Base-by-base conservation (phyloP, 1,284 basidiomycete genomes). In the Ustilago xerochloae region DNA sequence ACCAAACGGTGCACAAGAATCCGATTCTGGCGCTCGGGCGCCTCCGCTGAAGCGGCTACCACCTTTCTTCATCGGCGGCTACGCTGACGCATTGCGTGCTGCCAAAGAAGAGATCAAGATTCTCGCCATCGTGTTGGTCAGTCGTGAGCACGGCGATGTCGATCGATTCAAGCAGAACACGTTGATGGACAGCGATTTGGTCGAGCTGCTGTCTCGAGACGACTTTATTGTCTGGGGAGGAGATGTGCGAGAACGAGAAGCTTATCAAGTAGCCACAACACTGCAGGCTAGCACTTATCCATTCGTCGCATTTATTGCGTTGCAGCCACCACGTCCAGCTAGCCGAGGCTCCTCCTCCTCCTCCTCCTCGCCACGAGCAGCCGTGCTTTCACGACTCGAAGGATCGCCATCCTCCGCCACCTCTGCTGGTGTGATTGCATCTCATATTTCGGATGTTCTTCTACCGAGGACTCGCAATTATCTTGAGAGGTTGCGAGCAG, bases 231-330 rank as follows among this genome's bases (percentile, higher is more conserved):
- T 93, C 20, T 96, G 93, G 93, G 93, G 90, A 9, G 93, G 92
- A 6, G 91, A 93, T 68, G 90, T 96, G 6, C 87, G 90, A 36
- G 91, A 91, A 72, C 87, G 88, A 47, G 93, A 96, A 71, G 90
- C 92, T 3, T 94, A 92, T 88, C 91, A 91, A 85, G 94, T 93
- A 7, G 87, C 92, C 1, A 90, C 92, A 78, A 94, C 94, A 74
- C 87, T 97, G 0, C 90, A 93, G 77, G 90, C 91, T 1, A 96
- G 93, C 3, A 94, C 93, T 0, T 97, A 92, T 78, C 95, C 95
- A 0, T 95, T 94, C 68, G 88, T 98, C 49, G 92, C 93, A 0
- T 98, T 97, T 83, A 86, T 96, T 48, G 91, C 93, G 0, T 88
- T 96, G 33, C 92, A 97, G 78, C 91, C 94, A 53, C 62, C 78